Base-by-base conservation (phyloP, 1,284 basidiomycete genomes). In the Boletus holoroseus region DNA sequence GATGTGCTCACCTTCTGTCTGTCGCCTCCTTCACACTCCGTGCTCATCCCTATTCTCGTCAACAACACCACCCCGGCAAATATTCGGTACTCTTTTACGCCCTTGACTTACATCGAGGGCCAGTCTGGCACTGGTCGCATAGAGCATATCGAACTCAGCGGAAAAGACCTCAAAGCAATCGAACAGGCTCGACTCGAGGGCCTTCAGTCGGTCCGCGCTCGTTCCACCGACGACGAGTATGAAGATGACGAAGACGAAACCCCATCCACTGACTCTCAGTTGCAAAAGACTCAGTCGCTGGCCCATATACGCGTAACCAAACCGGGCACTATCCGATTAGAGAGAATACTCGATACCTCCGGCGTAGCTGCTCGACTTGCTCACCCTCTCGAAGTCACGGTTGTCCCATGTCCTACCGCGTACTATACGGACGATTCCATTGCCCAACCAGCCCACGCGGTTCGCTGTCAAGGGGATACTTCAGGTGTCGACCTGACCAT, bases 61-160 rank as follows among this genome's bases (percentile, higher is more conserved):
- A 97, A 96, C 75, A 95, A 96, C 70, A 94, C 94, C 3, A 76
- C 77, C n/a, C 83, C 91, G 1, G 75, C 78, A 12, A 75, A 78
- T 50, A 71, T 97, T 32, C 79, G 77, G 50, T 97, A 94, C 67
- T 84, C 82, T 13, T 68, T 94, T 32, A 82, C 83, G 3, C 83
- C 90, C 6, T 78, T 94, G 35, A 82, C 79, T 5, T 74, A 78
- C 42, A 62, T 69, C 20, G 71, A 75, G 27, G 69, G 71, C 15
- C 62, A 66, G 28, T 42, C 62, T 13, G 67, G 64, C 24, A 59
- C 66, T 5, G 70, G 69, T 15, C 78, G 77, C 57, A 60, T 78
- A 30, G 82, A 85, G 57, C 66, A 71, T 18, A 55, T 81, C 24
- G 83, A 85, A 35, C 62, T 89, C 45, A 74, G 71, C 30, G 66